Conservation (phyloP, 2,329 filamentous ascomycete genomes). For the Diaporthe australafricana region DNA sequence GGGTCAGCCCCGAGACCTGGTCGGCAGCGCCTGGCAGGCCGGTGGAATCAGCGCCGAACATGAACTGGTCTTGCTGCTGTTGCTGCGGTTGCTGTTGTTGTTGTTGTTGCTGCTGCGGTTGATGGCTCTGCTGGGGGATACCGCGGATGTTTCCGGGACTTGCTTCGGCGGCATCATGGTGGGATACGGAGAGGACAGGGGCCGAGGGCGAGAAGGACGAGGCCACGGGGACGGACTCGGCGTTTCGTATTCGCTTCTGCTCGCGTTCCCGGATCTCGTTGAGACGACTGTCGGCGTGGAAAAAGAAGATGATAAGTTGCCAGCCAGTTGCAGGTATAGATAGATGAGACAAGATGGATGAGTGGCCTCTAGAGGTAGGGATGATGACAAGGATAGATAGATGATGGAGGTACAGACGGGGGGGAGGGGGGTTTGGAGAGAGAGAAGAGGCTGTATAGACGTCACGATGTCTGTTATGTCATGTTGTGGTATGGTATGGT, state of each 20-base stretch:
- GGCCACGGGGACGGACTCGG: conserved; percentile 11
- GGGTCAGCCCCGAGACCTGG: conserved; percentile 14
- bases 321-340: not conserved
- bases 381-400: not conserved
- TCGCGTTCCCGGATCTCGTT: conserved; percentile 34
- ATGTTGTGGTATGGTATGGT: not conserved
- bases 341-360: not conserved
- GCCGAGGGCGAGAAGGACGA: conserved; percentile 16
- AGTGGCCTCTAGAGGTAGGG: not conserved
- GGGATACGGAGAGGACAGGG: conserved; percentile 13
- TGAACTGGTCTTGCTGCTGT: conserved; percentile 27
- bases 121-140: conserved; percentile 4
- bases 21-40: conserved; percentile 23
- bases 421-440: not conserved
- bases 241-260: conserved; percentile 24
- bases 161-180: conserved; percentile 17
- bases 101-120: too few relatives aligned
- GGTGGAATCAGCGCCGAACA: conserved; percentile 18
- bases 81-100: conserved; percentile 11
- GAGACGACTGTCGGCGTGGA: conserved; percentile 19
- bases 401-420: not conserved
- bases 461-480: not conserved
- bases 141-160: conserved; percentile 4
- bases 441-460: not conserved
- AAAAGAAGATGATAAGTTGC: conserved; percentile 19